Percentiles rank a stretch among this genome's conserved stretches.
Conservation (phyloP, 2,329 filamentous ascomycete species). For the Trichoderma arundinaceum region DNA sequence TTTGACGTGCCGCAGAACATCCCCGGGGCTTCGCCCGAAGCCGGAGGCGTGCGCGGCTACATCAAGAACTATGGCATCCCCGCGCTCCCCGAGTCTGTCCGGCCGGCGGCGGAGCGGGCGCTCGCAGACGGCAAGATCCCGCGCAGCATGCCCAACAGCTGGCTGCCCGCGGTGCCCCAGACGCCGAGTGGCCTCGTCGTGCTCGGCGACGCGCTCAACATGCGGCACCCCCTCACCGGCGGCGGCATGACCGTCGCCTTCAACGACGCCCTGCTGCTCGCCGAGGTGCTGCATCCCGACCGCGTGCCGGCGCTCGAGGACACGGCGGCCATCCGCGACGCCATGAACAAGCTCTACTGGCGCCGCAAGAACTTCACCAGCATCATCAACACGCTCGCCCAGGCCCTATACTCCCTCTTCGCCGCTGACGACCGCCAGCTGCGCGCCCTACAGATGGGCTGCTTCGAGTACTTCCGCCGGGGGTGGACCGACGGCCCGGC, state of each 20-base stretch:
- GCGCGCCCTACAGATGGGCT: constrained; percentile 81
- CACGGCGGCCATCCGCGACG: constrained; percentile 66
- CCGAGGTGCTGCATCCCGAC: constrained; percentile 73
- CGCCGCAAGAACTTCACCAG: constrained; percentile 78
- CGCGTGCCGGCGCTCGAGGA: constrained; percentile 73
- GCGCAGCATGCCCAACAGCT: constrained; percentile 91
- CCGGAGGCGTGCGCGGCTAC: constrained; percentile 85
- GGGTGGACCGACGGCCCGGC: constrained; percentile 78
- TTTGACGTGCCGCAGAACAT: constrained; percentile 84
- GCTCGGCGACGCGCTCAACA: constrained; percentile 95
- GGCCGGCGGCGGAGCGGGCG: constrained; percentile 75
- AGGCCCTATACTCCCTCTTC: constrained; percentile 90
- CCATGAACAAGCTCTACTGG: constrained; percentile 84
- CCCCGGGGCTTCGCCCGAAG: constrained; percentile 72
- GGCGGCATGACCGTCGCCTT: constrained; percentile 98
- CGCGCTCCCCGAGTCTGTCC: constrained; percentile 72
- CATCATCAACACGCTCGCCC: constrained; percentile 97
- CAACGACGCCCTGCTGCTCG: constrained; percentile 83
- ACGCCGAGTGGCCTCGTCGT: constrained; percentile 69
- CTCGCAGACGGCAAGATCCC: constrained; percentile 79
- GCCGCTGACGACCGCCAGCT: constrained; percentile 82
- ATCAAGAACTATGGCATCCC: constrained; percentile 81
- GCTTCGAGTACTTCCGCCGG: constrained; percentile 88
- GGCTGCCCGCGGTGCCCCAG: constrained; percentile 76
- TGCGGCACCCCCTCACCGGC: constrained; percentile 97